phyloP scores from a whole-genome alignment of 345 rosid species.

The Trapa incisa region DNA sequence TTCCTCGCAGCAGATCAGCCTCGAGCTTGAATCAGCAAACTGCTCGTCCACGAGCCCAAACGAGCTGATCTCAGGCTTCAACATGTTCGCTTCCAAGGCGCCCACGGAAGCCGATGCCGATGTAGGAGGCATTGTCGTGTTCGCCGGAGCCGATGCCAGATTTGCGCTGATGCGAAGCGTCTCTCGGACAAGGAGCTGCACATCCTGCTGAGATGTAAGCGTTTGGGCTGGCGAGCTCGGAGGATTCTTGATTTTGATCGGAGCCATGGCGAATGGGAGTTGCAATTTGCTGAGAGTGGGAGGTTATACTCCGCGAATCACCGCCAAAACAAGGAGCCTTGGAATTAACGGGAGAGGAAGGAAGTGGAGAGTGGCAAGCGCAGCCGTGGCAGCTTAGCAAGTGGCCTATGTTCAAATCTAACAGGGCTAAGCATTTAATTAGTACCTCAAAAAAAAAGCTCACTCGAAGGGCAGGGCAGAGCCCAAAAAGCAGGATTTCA shows the following conservation, averaged over 20 bases:
- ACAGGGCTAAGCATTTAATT: not conserved
- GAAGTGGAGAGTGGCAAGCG: not conserved
- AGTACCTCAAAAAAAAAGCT: no score
- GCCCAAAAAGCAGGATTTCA: no score
- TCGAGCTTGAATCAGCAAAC: conserved; percentile 42
- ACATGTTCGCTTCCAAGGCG: not conserved
- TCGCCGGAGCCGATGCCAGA: conserved; percentile 45
- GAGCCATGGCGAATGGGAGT: conserved; percentile 5
- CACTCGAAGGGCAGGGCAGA: no score
- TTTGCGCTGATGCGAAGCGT: conserved; percentile 93
- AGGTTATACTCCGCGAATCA: not conserved
- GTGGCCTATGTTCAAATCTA: conserved; percentile 3
- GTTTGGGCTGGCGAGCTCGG: conserved; percentile 22
- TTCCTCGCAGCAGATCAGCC: conserved; percentile 81
- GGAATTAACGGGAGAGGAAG: not conserved
- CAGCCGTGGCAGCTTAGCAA: not conserved
- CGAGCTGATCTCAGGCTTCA: conserved; percentile 2
- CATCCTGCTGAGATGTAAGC: conserved; percentile 36
- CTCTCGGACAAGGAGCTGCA: conserved; percentile 72
- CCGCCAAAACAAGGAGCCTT: not conserved
- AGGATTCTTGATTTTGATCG: conserved; percentile 40
- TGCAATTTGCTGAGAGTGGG: not conserved
- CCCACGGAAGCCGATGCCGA: conserved; percentile 1
- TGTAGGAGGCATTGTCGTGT: conserved; percentile 1
- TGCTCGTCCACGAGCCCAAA: conserved; percentile 28